Conservation (phyloP, 495 filamentous ascomycete species). For the Neurospora terricola region DNA sequence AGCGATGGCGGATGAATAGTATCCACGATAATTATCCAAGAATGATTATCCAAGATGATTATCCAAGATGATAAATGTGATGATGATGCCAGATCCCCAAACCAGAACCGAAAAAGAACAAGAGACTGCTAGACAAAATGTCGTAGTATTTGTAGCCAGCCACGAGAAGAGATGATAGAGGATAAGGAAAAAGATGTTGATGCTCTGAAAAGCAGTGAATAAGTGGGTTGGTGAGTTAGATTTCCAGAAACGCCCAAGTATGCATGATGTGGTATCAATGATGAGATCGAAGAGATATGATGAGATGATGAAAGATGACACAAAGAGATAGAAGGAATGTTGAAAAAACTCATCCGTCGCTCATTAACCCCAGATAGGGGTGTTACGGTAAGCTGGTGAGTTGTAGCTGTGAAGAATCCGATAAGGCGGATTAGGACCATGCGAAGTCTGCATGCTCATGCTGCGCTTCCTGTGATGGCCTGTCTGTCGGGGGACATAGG, state of each 20-base stretch:
- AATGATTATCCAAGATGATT: not conserved
- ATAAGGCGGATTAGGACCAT: conserved; percentile 20
- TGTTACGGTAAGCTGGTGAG: conserved; percentile 36
- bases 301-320: not conserved
- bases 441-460: conserved; percentile 13
- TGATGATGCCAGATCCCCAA: not conserved
- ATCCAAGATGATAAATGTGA: not conserved
- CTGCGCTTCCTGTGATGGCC: conserved; percentile 31
- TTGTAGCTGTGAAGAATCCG: conserved; percentile 40
- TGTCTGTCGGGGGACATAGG: conserved; percentile 18
- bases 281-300: not conserved
- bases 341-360: not conserved
- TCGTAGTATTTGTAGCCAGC: not conserved
- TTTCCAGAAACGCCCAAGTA: not conserved
- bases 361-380: conserved; percentile 35
- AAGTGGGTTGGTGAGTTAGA: not conserved
- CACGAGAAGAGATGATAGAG: not conserved
- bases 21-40: not conserved
- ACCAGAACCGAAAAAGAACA: not conserved
- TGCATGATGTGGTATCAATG: not conserved
- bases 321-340: conserved; percentile 3
- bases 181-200: not conserved
- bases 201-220: not conserved
- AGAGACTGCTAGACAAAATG: not conserved
- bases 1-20: not conserved